Percentiles rank a stretch among this genome's conserved stretches.
Evolutionary conservation across 2,329 filamentous ascomycete species (phyloP).

Genomic region (Verticillium longisporum): DNA sequence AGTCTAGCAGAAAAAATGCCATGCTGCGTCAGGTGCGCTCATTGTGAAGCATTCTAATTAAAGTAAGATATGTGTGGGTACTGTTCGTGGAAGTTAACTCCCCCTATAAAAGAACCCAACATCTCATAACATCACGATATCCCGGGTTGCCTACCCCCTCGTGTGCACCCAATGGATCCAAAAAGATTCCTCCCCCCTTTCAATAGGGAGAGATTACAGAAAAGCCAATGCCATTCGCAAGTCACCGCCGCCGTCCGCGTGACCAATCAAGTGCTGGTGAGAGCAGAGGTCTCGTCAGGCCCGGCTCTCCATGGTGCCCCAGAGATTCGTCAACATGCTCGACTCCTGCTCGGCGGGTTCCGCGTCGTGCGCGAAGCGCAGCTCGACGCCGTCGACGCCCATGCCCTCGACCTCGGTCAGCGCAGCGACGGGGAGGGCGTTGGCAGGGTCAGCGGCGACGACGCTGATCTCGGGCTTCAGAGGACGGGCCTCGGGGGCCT

Average conservation of each 20-base stretch:
- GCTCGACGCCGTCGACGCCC: constrained; percentile 47
- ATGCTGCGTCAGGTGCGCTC: background rate
- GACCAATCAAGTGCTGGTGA: too few species aligned
- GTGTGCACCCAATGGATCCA: too few species aligned
- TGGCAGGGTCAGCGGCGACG: constrained; percentile 49
- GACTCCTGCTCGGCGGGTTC: constrained; percentile 21
- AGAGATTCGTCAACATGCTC: constrained; percentile 47
- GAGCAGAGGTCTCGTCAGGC: constrained; percentile 14
- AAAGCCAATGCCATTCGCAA: too few species aligned
- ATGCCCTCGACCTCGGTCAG: constrained; percentile 54
- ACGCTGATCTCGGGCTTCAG: constrained; percentile 42
- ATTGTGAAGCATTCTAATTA: background rate
- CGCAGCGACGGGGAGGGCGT: constrained; percentile 40
- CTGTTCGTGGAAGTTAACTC: too few species aligned
- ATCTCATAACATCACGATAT: background rate
- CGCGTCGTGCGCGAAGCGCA: constrained; percentile 42
- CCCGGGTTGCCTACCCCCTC: too few species aligned
- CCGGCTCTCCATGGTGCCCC: constrained; percentile 44
- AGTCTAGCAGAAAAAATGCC: background rate
- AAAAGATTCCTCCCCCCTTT: too few species aligned
- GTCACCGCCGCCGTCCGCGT: too few species aligned
- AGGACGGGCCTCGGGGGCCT: constrained; percentile 33
- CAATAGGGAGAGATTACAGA: too few species aligned
- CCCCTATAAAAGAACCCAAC: background rate
- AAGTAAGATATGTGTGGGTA: background rate